phyloP scores from a whole-genome alignment of 768 basidiomycete species.

The Leccinum rimulosum region DNA sequence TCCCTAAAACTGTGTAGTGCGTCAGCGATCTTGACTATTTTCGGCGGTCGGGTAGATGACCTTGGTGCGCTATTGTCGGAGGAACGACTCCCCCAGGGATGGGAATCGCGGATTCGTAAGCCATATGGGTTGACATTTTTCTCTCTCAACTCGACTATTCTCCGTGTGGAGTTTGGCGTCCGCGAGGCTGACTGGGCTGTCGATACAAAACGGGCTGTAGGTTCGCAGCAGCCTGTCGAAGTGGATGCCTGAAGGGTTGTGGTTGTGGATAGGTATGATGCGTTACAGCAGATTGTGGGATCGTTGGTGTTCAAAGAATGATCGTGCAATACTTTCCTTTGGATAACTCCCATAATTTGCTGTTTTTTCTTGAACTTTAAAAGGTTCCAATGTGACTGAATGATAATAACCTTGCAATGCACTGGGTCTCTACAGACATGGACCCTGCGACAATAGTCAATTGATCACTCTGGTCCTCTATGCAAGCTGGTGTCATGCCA shows the following conservation, averaged over 20 bases:
- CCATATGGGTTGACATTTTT: constrained; percentile 57
- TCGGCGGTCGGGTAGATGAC: constrained; percentile 59
- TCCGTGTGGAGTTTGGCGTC: constrained; percentile 8
- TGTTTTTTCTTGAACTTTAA: neutral
- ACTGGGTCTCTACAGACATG: no score
- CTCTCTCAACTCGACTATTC: constrained; percentile 42
- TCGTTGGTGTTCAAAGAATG: neutral
- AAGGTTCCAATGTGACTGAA: neutral
- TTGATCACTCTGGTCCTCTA: no score
- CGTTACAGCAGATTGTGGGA: neutral
- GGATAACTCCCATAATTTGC: neutral
- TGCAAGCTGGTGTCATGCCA: neutral
- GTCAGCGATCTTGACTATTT: constrained; percentile 59
- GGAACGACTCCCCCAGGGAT: constrained; percentile 68
- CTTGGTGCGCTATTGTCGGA: constrained; percentile 54
- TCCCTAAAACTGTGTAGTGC: constrained; percentile 38
- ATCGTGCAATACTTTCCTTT: neutral
- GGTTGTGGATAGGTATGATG: neutral
- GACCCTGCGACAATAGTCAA: constrained; percentile 18
- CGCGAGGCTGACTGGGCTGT: constrained; percentile 15
- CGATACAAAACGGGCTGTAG: neutral
- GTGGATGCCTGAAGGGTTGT: neutral
- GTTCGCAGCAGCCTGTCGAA: no score
- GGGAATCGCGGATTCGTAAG: constrained; percentile 57
- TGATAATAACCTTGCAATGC: no score